Evolutionary conservation across 1,284 basidiomycete species (phyloP), one percentile per base, ranked within the genome.

Genomic region (Phellopilus nigrolimitatus): DNA sequence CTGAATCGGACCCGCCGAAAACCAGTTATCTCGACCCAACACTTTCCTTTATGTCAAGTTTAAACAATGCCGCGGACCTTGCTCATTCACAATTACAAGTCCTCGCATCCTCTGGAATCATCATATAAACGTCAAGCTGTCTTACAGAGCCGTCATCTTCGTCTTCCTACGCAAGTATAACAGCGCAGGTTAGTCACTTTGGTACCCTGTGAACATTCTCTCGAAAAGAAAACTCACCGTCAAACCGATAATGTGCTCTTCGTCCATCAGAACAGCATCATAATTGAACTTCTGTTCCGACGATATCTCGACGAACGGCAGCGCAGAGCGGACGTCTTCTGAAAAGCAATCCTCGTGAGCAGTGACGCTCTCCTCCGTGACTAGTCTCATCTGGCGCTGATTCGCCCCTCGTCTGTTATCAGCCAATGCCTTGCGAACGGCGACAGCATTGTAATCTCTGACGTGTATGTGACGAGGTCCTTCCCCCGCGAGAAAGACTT

Each of bases 181-280:
- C 12, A 40, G 5, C 8, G 27, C 4, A 33, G n/a, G 17, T 48
- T 8, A 48, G 36, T 21, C 21, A 9, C 5, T 28, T 15, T 37
- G 7, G 19, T 28, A 6, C 44, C 30, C 3, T 22, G 30, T 21
- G 13, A 8, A 25, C 10, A 31, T 28, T 27, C 30, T 19, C 6
- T 15, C n/a, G 12, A 3, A 36, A 24, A n/a, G 13, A 19, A 4
- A 4, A 33, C 53, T 41, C 31, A 55, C 53, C 36, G 31, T 59
- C 24, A 75, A 56, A 9, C 75, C 75, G 19, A 79, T 57, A 13
- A 78, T 62, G 54, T 73, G 67, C 49, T 74, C 71, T 55, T 78
- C 74, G 46, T 78, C 76, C 53, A 78, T 65, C 55, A 78, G 51
- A 25, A 74, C 68, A 5, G 71, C 74, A 40, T 71, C 66, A 53